Base-by-base conservation (phyloP, 2,329 filamentous ascomycete species). In the Didymella lethalis region DNA sequence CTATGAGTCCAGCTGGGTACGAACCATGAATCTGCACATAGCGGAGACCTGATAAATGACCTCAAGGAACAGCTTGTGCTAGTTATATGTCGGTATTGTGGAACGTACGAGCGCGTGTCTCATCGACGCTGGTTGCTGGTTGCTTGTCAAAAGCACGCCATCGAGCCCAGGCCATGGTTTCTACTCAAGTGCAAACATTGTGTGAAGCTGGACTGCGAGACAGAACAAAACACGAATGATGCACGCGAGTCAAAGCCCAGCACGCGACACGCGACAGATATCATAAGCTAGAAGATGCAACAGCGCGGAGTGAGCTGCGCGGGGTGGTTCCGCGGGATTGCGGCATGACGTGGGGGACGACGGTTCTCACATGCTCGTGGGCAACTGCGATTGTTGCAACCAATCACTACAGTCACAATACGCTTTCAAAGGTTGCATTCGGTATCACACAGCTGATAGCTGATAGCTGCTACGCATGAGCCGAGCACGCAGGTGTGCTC, bases 1-100 rank as follows among this genome's bases (percentile, higher is more conserved):
- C 29, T 40, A 11, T 59, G 45, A 40, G 32, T 54, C 10, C 34
- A 23, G n/a, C 6, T 10, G 23, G 23, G 48, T 18, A 48, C 68
- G 48, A 47, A 77, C 77, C 71, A 79, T 75, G 57, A 79, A 79
- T 58, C 77, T 71, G 57, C 77, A 79, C 77, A 79, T 79, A 3
- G 10, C 71, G 64, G n/a, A 40, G 32, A 20, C 29, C 4, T 34
- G 18, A n/a, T 5, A 14, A 14, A 4, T 6, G 20, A 25, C 16
- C 32, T 38, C 20, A 10, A 34, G 11, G 34, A 41, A 18, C 18
- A 18, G 34, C 40, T 20, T 44, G 38, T 38, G 36, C 28, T 56
- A 45, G 29, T 11, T 11, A 32, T 36, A 23, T 26, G 36, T 49
- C 10, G 23, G 14, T 26, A 7, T 31, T 40, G 29, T 3, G 2